Evolutionary conservation across 225 moss, liverwort and hornwort genomes (phyloP).

Genomic region (Sphagnum contortum): DNA sequence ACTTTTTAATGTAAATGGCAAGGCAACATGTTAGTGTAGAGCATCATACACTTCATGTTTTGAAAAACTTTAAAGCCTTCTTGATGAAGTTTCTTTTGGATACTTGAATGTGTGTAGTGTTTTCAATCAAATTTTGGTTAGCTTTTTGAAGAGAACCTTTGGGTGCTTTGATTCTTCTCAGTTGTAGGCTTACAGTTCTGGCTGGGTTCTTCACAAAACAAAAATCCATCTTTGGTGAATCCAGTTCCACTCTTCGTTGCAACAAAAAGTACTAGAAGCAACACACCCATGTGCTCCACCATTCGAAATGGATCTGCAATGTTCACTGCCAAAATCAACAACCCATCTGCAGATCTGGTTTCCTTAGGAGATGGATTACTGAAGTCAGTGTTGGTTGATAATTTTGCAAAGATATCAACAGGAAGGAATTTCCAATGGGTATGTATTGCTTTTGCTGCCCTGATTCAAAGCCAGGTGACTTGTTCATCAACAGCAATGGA

Average conservation of each 20-base stretch:
- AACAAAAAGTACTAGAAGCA: slow-evolving; percentile 47
- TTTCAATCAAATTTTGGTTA: no score
- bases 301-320: slow-evolving; percentile 62
- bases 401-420: slow-evolving; percentile 39
- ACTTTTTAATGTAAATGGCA: no score
- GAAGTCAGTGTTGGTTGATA: slow-evolving; percentile 22
- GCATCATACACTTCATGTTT: no score
- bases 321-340: slow-evolving; percentile 48
- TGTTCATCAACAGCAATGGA: slow-evolving; percentile 33
- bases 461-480: slow-evolving; percentile 54
- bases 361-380: slow-evolving; percentile 26
- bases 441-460: slow-evolving; percentile 56
- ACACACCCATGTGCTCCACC: slow-evolving; percentile 47
- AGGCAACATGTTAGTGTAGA: no score
- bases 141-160: no score
- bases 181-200: no score
- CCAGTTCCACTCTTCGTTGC: slow-evolving; percentile 18
- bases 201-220: no score
- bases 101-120: no score
- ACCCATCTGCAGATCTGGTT: slow-evolving; percentile 35
- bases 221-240: no score
- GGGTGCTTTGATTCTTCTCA: no score
- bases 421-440: slow-evolving; percentile 52
- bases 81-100: no score
- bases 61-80: no score